Evolutionary conservation across 2,329 filamentous ascomycete species (phyloP), one percentile per base, ranked within the genome.

Genomic region (Fusarium verticillioides): DNA sequence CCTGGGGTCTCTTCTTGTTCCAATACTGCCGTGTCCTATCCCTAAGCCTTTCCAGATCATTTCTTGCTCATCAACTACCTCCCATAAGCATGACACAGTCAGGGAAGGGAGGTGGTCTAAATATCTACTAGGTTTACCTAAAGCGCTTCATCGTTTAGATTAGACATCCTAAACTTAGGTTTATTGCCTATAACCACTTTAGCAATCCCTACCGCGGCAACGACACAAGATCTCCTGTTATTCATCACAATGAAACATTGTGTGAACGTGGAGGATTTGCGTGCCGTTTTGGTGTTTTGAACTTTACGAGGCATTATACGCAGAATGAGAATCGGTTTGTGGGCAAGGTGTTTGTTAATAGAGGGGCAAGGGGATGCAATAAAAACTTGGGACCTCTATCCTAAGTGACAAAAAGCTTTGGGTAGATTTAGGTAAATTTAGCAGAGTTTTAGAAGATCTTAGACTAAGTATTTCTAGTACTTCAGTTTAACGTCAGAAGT

Each of bases 251-350:
- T 9, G 70, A 73, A 73, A 28, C 65, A 73, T 34, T 63, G 69
- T 19, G 69, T 43, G 26, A 73, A 73, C n/a, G 61, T 62, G 3
- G 49, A 66, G 7, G 69, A 73, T 4, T 73, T 26, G 65, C 70
- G 0, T 66, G 53, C 11, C 59, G 69, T 7, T 69, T 69, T 6
- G 70, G 70, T 1, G 69, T 73, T 16, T 37, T 73, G 0, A 34
- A 69, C 19, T 72, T 69, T 16, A 63, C 65, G 2, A 46, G 30
- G 16, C 32, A 58, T 21, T 54, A 53, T 39, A 46, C 40, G 2
- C 52, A 72, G 23, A 60, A 72, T 26, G 58, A 70, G 34, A 75
- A 70, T n/a, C 47, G 72, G 2, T 75, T 75, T 13, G 70, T 60
- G 15, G 72, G 69, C 3, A 63, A 54, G 36, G 61, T 72, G 1